These are phyloP conservation scores for Venturiaceae sp. DNA, from an alignment of 2,329 filamentous ascomycete species.

Conservation along the genomic window DNA sequence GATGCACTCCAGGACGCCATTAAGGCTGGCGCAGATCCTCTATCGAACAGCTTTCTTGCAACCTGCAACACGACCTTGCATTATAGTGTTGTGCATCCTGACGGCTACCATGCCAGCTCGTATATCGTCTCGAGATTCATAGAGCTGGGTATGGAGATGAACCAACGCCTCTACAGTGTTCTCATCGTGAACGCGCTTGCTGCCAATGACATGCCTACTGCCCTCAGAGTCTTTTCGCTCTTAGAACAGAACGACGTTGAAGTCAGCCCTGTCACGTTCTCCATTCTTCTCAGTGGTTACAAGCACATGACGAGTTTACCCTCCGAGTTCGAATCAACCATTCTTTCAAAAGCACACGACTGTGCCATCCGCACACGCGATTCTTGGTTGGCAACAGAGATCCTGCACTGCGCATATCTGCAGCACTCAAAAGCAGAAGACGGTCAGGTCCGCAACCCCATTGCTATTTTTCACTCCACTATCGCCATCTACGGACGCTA, in stretches of 20 bases:
- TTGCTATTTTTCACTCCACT: constrained; percentile 11
- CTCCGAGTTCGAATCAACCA: background rate
- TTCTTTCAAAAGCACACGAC: background rate
- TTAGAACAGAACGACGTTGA: constrained; percentile 49
- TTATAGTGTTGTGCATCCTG: constrained; percentile 24
- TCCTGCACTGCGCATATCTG: constrained; percentile 1
- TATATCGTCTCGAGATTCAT: constrained; percentile 48
- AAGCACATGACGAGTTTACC: background rate
- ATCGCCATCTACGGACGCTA: background rate
- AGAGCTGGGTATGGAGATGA: constrained; percentile 51
- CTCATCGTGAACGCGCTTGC: constrained; percentile 63
- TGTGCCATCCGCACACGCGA: background rate
- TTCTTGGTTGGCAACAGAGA: background rate
- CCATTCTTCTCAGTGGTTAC: background rate
- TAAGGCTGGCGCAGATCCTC: constrained; percentile 36
- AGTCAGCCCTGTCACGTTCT: constrained; percentile 38
- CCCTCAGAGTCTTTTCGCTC: constrained; percentile 54
- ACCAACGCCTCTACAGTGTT: constrained; percentile 54
- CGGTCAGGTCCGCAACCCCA: background rate
- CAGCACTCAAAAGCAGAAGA: background rate
- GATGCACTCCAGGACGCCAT: constrained; percentile 34
- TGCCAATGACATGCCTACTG: constrained; percentile 51
- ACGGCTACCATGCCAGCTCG: constrained; percentile 38
- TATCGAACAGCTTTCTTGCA: constrained; percentile 31
- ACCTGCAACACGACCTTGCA: constrained; percentile 52